These are phyloP conservation scores for Annulohypoxylon nitens DNA, from an alignment of 495 filamentous ascomycete genomes.

Conservation along the genomic window DNA sequence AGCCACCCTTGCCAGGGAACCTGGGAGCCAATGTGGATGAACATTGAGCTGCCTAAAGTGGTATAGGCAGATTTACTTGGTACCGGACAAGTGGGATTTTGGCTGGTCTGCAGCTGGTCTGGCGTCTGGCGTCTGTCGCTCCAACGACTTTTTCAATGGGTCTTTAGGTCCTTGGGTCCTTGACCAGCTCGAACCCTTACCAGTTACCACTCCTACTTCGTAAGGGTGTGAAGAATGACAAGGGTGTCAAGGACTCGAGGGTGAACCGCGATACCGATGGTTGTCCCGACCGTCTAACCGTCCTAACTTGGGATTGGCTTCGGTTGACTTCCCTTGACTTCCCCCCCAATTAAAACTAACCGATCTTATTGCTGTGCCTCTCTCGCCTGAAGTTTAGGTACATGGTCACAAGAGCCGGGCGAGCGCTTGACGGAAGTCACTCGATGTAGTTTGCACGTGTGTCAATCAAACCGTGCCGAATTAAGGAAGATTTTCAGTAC, in stretches of 20 bases:
- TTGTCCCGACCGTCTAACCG: constrained; percentile 13
- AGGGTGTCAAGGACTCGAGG: constrained; percentile 8
- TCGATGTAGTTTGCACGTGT: constrained; percentile 35
- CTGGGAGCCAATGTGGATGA: constrained; percentile 18
- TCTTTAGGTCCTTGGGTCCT: too few species aligned
- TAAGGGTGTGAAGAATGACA: neutral
- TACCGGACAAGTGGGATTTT: constrained; percentile 39
- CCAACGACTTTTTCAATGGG: neutral
- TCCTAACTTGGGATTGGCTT: constrained; percentile 29
- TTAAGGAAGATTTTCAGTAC: constrained; percentile 17
- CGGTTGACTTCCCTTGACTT: constrained; percentile 8
- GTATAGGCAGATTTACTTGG: constrained; percentile 22
- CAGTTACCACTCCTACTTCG: too few species aligned
- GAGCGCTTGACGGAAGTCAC: constrained; percentile 20
- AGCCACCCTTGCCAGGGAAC: constrained; percentile 14
- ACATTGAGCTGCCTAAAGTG: constrained; percentile 35
- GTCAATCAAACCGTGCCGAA: constrained; percentile 22
- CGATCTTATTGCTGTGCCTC: constrained; percentile 20
- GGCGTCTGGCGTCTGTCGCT: neutral
- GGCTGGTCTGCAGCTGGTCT: neutral
- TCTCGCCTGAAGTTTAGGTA: constrained; percentile 17
- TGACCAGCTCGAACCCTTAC: neutral
- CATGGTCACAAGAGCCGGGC: constrained; percentile 12
- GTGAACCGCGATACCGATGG: constrained; percentile 12
- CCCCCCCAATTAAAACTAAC: constrained; percentile 24